Percentiles rank a stretch among this genome's conserved stretches.
Conservation (phyloP, 441 rosid genomes). For the Populus trichocarpa region DNA sequence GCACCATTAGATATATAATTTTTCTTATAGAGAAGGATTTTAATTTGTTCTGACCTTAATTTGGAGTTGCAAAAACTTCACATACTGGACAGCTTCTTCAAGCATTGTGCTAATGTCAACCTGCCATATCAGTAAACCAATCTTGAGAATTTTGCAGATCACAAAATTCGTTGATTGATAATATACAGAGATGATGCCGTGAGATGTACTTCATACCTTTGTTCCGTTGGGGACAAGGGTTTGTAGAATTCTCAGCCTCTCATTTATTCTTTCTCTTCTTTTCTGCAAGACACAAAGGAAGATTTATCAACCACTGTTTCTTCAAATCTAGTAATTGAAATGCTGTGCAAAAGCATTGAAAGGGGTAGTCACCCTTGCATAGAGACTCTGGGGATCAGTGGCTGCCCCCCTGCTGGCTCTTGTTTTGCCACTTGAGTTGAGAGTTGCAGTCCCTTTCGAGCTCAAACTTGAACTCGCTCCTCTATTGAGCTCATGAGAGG, state of each 20-base stretch:
- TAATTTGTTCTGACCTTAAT: constrained; percentile 50
- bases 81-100: constrained; percentile 74
- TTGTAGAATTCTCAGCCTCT: constrained; percentile 60
- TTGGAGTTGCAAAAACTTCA: constrained; percentile 76
- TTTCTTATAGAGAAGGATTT: not conserved
- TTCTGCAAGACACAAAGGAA: constrained; percentile 40
- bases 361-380: constrained; percentile 50
- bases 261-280: constrained; percentile 78
- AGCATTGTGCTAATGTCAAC: constrained; percentile 88
- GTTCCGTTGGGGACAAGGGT: constrained; percentile 79
- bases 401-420: constrained; percentile 67
- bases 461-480: constrained; percentile 29
- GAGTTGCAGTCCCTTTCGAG: constrained; percentile 32
- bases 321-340: too few species aligned
- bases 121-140: constrained; percentile 25
- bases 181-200: not conserved
- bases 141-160: not conserved
- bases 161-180: not conserved
- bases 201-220: constrained; percentile 35
- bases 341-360: not conserved
- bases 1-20: not conserved
- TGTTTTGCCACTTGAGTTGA: constrained; percentile 48
- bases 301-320: not conserved
- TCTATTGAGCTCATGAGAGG: constrained; percentile 38
- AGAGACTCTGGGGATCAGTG: constrained; percentile 75